Evolutionary conservation across 768 basidiomycete species (phyloP).

Genomic region (Leccinum disarticulatum): DNA sequence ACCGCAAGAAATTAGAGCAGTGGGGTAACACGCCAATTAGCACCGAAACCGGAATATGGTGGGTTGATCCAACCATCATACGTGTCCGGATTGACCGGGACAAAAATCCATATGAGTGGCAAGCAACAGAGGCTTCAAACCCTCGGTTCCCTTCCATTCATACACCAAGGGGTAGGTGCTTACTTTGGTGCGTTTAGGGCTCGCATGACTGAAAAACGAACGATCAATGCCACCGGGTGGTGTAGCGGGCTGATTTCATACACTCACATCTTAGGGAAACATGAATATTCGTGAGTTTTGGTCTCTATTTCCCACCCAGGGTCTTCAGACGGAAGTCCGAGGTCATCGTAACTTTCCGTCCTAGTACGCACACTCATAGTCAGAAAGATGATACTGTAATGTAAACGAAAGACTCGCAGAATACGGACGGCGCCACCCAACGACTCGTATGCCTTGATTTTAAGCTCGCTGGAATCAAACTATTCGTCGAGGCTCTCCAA

Average conservation of each 20-base stretch:
- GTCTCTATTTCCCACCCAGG: slow-evolving; percentile 38
- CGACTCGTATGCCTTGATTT: slow-evolving; percentile 30
- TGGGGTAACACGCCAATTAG: neutral
- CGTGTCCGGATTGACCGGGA: slow-evolving; percentile 44
- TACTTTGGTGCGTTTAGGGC: slow-evolving; percentile 51
- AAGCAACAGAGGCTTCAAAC: slow-evolving; percentile 54
- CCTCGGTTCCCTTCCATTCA: slow-evolving; percentile 54
- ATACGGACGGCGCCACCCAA: slow-evolving; percentile 38
- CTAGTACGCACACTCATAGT: slow-evolving; percentile 26
- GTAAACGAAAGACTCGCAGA: slow-evolving; percentile 18
- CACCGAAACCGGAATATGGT: neutral
- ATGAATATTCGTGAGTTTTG: slow-evolving; percentile 27
- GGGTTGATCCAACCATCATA: slow-evolving; percentile 37
- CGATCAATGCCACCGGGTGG: neutral
- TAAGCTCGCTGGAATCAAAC: slow-evolving; percentile 28
- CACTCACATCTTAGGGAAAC: slow-evolving; percentile 63
- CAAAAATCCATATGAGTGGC: slow-evolving; percentile 52
- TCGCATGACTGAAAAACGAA: slow-evolving; percentile 39
- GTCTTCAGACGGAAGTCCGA: slow-evolving; percentile 48
- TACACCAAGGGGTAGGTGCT: slow-evolving; percentile 62
- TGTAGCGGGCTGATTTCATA: neutral
- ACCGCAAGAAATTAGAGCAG: slow-evolving; percentile 27
- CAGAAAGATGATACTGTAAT: neutral
- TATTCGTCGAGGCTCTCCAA: slow-evolving; percentile 20
- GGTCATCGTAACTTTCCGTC: slow-evolving; percentile 53